Evolutionary conservation across 176 grass and related monocot genomes (phyloP), one percentile per base, ranked within the genome.

Genomic region (Carex cristatella): DNA sequence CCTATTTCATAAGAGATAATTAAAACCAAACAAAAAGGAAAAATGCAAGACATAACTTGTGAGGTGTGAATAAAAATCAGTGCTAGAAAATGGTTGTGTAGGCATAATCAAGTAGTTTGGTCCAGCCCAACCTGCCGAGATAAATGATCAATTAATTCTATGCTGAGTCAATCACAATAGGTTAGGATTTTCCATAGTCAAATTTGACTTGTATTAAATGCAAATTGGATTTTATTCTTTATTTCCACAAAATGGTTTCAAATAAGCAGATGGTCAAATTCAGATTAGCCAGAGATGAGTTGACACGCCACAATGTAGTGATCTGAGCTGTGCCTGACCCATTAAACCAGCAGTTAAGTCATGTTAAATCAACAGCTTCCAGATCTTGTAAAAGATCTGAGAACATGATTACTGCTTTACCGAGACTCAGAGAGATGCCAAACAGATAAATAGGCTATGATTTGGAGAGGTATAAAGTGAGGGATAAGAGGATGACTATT

Each of bases 1-100:
- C 86, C 95, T 98, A 68, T 42, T 78, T 76, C 57, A 65, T 42
- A 83, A 31, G 28, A 68, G 42, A 83, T 30, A 67, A 51, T 28
- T 28, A 68, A 83, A 49, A 42, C 31, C 14, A 66, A 83, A 4
- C 10, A 48, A 65, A 54, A 65, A 54, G 54, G 1, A 48, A 65
- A 54, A 16, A 33, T 30, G 54, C 14, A 79, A 32, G 4, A 79
- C 13, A 54, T 79, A 79, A 59, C 53, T 60, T 79, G 31, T 33
- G 31, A 61, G 19, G 10, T 65, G 23, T 65, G 27, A 65, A 30
- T 60, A 18, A 60, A 6, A 32, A 64, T 64, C 11, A 68, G 65
- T 1, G 28, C 65, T 35, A 12, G 27, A 65, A 64, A 65, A 65
- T 66, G 71, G 71, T 53, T 54, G n/a, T 54, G 71, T 11, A 75